These are phyloP conservation scores for Obba rivulosa DNA, from an alignment of 768 basidiomycete species.

Conservation along the genomic window DNA sequence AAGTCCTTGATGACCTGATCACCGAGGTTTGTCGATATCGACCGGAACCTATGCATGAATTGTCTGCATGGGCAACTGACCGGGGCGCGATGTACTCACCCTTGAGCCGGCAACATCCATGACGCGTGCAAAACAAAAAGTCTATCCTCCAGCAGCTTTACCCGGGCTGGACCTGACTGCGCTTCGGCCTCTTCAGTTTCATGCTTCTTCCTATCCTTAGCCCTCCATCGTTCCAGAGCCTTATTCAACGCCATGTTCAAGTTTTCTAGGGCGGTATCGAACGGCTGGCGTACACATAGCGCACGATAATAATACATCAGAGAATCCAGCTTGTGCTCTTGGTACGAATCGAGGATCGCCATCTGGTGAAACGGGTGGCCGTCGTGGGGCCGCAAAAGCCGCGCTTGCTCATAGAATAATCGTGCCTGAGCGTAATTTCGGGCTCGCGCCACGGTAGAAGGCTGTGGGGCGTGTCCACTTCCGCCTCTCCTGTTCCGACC, in stretches of 20 bases:
- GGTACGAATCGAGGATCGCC: constrained; percentile 85
- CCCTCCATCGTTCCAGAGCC: constrained; percentile 55
- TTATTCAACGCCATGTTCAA: constrained; percentile 66
- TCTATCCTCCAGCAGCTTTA: constrained; percentile 67
- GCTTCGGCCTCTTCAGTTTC: constrained; percentile 17
- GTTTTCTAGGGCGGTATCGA: constrained; percentile 85
- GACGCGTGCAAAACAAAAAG: constrained; percentile 74
- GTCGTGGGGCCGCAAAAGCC: constrained; percentile 75
- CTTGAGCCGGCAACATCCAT: constrained; percentile 52
- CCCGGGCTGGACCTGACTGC: too few species aligned
- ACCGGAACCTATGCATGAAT: constrained; percentile 38
- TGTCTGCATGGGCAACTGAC: constrained; percentile 6
- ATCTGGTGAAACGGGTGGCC: constrained; percentile 96
- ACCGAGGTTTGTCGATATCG: constrained; percentile 40
- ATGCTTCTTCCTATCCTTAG: constrained; percentile 26
- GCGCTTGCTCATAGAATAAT: constrained; percentile 82
- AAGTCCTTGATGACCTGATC: constrained; percentile 52
- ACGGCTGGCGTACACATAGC: constrained; percentile 80
- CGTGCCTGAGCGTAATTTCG: constrained; percentile 72
- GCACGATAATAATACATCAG: constrained; percentile 89
- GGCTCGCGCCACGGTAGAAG: constrained; percentile 31
- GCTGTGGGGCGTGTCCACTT: constrained; percentile 32
- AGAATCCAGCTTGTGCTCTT: constrained; percentile 74
- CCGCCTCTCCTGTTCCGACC: constrained; percentile 47
- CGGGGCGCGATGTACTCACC: constrained; percentile 37